Base-by-base conservation (phyloP, 805 yeast species). In the Metschnikowia kofuensis region DNA sequence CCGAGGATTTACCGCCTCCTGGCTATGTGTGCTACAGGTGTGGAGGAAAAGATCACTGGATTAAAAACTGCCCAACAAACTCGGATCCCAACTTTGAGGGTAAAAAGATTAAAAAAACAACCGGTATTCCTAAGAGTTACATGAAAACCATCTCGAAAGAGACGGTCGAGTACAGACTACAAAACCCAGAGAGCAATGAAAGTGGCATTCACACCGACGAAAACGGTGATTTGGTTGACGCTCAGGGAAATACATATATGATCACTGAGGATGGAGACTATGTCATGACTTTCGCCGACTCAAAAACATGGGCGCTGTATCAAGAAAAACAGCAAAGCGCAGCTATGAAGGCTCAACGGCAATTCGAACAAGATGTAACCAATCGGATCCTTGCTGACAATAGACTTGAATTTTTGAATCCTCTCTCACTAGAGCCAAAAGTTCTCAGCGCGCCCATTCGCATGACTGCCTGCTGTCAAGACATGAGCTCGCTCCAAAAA, bases 1-100 rank as follows among this genome's bases (percentile, higher is more conserved):
- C 68, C 28, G 96, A 89, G 49, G 91, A 85, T 55, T 77, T 80
- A 7, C 97, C 97, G 9, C 99, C 99, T 1, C 92, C 96, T 7
- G 96, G 96, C 1, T 94, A 94, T 61, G 86, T 92, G 64, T 94
- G 99, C 66, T 92, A 94, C 65, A 77, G 97, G 63, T 94, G 99
- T 72, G 98, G 98, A 43, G 89, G 87, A 29, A 88, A 89, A 66
- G 80, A 79, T 51, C 99, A 94, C 66, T 92, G 96, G 90, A 92
- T 94, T 51, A 87, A 87, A 62, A 89, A 90, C 59, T 94, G 99
- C 73, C 99, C 99, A 0, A 89, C 96, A 3, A 86, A 88, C 61
- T 83, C 81, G 39, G 98, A 92, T 67, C 97, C 97, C 2, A 87
- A 83, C 58, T 90, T 90, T 78, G 98, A 92, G 63, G 96, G 96